Evolutionary conservation across 805 yeast species (phyloP).

Genomic region (Pichia paraexigua): DNA sequence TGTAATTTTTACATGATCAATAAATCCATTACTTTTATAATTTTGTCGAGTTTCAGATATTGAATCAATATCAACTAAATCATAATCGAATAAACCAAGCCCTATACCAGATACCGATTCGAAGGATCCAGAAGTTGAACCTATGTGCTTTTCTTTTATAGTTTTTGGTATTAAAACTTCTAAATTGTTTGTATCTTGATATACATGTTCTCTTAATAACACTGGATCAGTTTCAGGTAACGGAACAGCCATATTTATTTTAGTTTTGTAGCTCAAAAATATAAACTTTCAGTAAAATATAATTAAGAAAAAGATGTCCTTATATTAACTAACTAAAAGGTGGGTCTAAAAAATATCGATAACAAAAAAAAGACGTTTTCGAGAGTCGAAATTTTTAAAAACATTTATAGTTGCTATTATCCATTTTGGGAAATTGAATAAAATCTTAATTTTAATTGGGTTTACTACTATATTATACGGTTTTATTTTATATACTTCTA

Average conservation of each 20-base stretch:
- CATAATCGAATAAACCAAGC: constrained; percentile 24
- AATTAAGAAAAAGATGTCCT: neutral
- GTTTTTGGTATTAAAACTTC: constrained; percentile 22
- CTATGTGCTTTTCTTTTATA: constrained; percentile 14
- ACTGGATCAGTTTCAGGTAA: constrained; percentile 27
- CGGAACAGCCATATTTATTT: constrained; percentile 25
- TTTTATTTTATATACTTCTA: neutral
- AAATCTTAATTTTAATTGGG: neutral
- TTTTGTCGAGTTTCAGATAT: constrained; percentile 2
- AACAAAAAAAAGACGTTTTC: no score
- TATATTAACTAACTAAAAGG: no score
- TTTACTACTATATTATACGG: neutral
- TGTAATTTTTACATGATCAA: neutral
- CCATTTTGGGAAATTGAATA: neutral
- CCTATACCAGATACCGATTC: constrained; percentile 25
- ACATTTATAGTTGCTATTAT: neutral
- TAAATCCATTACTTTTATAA: neutral
- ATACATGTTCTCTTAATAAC: constrained; percentile 29
- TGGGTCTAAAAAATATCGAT: no score
- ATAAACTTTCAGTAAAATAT: no score
- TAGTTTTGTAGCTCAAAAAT: no score
- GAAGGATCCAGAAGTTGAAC: constrained; percentile 10
- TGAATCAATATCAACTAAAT: constrained; percentile 12
- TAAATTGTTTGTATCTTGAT: constrained; percentile 19
- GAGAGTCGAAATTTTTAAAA: no score